These are phyloP conservation scores for Truncatella angustata DNA, from an alignment of 2,329 filamentous ascomycete genomes.

Conservation along the genomic window DNA sequence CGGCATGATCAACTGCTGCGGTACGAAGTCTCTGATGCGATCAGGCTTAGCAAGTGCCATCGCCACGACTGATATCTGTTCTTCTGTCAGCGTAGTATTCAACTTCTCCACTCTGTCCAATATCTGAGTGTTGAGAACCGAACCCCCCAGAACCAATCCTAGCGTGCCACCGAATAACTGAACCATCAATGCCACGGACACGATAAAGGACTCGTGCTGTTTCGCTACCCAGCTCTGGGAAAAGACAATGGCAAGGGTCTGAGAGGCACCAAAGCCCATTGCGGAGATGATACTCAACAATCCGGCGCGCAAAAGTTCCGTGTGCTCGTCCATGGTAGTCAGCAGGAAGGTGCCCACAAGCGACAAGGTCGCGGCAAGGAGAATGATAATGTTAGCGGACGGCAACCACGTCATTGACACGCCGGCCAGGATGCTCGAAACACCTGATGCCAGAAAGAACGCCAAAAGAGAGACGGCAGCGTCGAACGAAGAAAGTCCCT, in stretches of 20 bases:
- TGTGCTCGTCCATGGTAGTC: conserved; percentile 11
- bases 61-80: conserved; percentile 4
- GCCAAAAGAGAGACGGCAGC: conserved; percentile 7
- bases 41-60: conserved; percentile 6
- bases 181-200: conserved; percentile 11
- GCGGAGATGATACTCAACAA: conserved; percentile 11
- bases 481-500: conserved; percentile 11
- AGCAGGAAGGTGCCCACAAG: conserved; percentile 9
- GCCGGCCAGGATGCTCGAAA: conserved; percentile 9
- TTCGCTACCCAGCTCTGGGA: conserved; percentile 11
- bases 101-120: conserved; percentile 4
- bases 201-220: conserved; percentile 8
- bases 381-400: conserved; percentile 10
- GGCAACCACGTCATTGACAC: conserved; percentile 9
- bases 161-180: conserved; percentile 11
- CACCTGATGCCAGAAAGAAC: conserved; percentile 10
- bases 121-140: conserved; percentile 8
- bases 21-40: conserved; percentile 1
- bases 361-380: conserved; percentile 1
- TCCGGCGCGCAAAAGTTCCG: not conserved
- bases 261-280: conserved; percentile 7
- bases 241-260: conserved; percentile 11
- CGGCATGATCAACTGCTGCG: not conserved
- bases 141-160: conserved; percentile 11
- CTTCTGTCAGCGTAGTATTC: not conserved